These are phyloP conservation scores for Gracilariopsis chorda DNA, from an alignment of 23 red algal species.

Conservation along the genomic window DNA sequence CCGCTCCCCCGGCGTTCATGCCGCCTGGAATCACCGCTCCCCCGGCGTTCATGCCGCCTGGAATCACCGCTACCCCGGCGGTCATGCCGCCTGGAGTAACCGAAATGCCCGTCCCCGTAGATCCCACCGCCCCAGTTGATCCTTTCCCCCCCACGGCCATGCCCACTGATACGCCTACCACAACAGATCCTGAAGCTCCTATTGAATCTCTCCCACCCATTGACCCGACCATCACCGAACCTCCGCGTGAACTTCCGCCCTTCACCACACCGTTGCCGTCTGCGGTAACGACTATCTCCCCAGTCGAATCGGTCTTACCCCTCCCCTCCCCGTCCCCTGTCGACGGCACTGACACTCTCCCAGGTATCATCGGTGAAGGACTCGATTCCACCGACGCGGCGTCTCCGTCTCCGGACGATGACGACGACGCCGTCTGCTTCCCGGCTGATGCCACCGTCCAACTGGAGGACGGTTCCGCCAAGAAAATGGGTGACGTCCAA, in stretches of 20 bases:
- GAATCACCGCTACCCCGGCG: background rate
- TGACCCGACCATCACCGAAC: no score
- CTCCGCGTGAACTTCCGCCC: no score
- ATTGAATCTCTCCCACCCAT: no score
- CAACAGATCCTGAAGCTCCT: background rate
- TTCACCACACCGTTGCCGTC: no score
- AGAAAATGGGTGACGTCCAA: slow-evolving; percentile 50
- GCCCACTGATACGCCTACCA: background rate
- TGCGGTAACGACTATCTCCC: no score
- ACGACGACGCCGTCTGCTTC: slow-evolving; percentile 68
- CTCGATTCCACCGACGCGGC: background rate
- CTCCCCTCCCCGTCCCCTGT: no score
- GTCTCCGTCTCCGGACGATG: background rate
- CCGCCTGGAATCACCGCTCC: background rate
- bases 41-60: background rate
- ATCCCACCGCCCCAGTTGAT: background rate
- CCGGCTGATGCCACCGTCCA: slow-evolving; percentile 65
- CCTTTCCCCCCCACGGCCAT: background rate
- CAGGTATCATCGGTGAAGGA: background rate
- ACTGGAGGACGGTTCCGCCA: slow-evolving; percentile 44
- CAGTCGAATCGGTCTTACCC: no score
- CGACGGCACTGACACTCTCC: no score
- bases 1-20: background rate
- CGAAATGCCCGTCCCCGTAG: background rate
- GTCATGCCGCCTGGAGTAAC: no score